These are phyloP conservation scores for Ceratocystis cacaofunesta DNA, from an alignment of 2,329 filamentous ascomycete genomes.

Conservation along the genomic window DNA sequence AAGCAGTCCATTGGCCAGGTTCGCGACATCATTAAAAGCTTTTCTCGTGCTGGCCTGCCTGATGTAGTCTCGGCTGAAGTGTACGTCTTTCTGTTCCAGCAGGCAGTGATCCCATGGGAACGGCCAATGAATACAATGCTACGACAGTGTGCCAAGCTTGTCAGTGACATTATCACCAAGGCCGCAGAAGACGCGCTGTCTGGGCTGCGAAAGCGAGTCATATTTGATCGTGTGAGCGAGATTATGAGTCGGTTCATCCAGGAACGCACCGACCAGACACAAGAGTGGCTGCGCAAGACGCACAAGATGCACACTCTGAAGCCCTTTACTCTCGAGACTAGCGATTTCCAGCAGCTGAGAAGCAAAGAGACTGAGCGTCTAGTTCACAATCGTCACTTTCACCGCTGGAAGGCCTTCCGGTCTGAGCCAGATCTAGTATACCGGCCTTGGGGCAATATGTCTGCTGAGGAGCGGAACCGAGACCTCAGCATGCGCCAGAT, in stretches of 20 bases:
- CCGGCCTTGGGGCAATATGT: slow-evolving; percentile 31
- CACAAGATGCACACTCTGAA: slow-evolving; percentile 39
- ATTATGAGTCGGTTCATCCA: slow-evolving; percentile 33
- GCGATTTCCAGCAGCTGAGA: slow-evolving; percentile 32
- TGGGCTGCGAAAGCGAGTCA: slow-evolving; percentile 31
- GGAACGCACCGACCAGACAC: slow-evolving; percentile 26
- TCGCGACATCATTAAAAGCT: slow-evolving; percentile 37
- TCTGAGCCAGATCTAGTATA: slow-evolving; percentile 19
- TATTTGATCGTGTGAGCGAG: slow-evolving; percentile 34
- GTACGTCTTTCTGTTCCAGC: slow-evolving; percentile 40
- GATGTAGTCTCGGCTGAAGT: slow-evolving; percentile 45
- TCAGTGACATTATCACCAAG: slow-evolving; percentile 26
- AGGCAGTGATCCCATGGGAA: slow-evolving; percentile 45
- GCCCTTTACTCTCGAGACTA: slow-evolving; percentile 42
- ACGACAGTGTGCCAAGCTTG: slow-evolving; percentile 30
- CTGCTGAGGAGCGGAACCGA: slow-evolving; percentile 32
- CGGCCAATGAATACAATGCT: slow-evolving; percentile 36
- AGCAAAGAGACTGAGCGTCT: slow-evolving; percentile 33
- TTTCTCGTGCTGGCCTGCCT: slow-evolving; percentile 42
- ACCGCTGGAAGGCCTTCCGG: slow-evolving; percentile 32
- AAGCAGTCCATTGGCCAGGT: slow-evolving; percentile 35
- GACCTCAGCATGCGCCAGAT: slow-evolving; percentile 31
- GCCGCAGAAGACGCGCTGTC: slow-evolving; percentile 36
- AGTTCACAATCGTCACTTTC: slow-evolving; percentile 33
- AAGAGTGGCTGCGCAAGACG: slow-evolving; percentile 28